Conservation (phyloP, 176 grass and related monocot genomes). For the Carex cristatella region DNA sequence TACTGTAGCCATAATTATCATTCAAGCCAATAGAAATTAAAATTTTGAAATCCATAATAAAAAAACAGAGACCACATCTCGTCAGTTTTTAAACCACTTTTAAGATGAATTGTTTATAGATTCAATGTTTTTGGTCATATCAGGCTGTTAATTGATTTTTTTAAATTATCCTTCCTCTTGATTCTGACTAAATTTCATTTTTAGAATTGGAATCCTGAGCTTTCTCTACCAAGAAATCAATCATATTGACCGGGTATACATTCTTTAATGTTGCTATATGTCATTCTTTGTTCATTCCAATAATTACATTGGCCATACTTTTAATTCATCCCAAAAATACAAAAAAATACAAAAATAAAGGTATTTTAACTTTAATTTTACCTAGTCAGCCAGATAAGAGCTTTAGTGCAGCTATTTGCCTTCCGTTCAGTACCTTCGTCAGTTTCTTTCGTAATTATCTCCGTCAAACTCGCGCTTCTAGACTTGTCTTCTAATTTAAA, state of each 20-base stretch:
- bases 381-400: conserved; percentile 74
- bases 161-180: not conserved
- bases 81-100: not conserved
- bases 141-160: not conserved
- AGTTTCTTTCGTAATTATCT: conserved; percentile 53
- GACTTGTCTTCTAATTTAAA: conserved; percentile 39
- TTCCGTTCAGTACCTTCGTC: conserved; percentile 50
- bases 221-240: not conserved
- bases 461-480: conserved; percentile 39
- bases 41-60: too few relatives aligned
- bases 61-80: not conserved
- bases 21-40: not conserved
- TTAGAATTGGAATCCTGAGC: not conserved
- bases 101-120: not conserved
- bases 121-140: not conserved
- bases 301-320: not conserved
- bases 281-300: not conserved
- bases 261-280: not conserved
- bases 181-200: not conserved
- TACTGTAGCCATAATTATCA: not conserved
- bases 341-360: not conserved
- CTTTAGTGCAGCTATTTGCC: conserved; percentile 62
- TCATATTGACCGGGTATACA: not conserved
- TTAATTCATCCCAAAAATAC: not conserved
- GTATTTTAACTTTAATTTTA: not conserved